Percentiles rank a stretch among this genome's conserved stretches.
Conservation (phyloP, 2,329 filamentous ascomycete genomes). For the Chaetomiaceae sp. region DNA sequence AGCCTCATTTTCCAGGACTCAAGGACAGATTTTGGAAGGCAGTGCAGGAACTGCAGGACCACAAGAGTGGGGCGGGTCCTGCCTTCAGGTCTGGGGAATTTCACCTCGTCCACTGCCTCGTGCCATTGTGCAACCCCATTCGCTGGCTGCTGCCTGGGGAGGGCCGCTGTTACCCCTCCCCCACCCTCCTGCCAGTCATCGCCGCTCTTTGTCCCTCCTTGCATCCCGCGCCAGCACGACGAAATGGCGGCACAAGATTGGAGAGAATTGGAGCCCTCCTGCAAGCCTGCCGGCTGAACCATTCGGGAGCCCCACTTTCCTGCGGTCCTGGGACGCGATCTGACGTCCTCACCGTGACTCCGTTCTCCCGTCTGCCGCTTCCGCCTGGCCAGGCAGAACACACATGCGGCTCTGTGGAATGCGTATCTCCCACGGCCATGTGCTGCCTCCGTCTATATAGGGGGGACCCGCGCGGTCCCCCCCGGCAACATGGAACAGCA, state of each 20-base stretch:
- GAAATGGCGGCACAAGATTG: background rate
- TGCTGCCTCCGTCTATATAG: slow-evolving; percentile 6
- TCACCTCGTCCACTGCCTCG: slow-evolving; percentile 14
- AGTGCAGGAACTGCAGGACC: background rate
- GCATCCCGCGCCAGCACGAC: too few species aligned
- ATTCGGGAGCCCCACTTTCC: slow-evolving; percentile 8
- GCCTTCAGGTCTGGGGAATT: background rate
- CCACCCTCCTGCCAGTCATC: too few species aligned
- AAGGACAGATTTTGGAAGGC: slow-evolving; percentile 3
- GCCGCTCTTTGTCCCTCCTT: too few species aligned
- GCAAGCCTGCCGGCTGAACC: slow-evolving; percentile 11
- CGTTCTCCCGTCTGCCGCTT: slow-evolving; percentile 1
- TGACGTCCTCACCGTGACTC: slow-evolving; percentile 12
- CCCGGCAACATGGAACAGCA: too few species aligned
- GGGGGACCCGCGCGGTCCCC: background rate
- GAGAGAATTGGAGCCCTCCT: slow-evolving; percentile 11
- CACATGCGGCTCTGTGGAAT: background rate
- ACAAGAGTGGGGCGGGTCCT: background rate
- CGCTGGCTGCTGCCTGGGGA: slow-evolving; percentile 13
- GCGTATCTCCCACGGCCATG: slow-evolving; percentile 3
- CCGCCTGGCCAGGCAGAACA: slow-evolving; percentile 8
- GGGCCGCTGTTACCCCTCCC: background rate
- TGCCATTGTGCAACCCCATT: slow-evolving; percentile 12
- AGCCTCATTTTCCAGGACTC: too few species aligned
- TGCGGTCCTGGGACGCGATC: background rate